Percentiles rank a stretch among this genome's conserved stretches.
Conservation (phyloP, 345 rosid genomes). For the Stellera chamaejasme region DNA sequence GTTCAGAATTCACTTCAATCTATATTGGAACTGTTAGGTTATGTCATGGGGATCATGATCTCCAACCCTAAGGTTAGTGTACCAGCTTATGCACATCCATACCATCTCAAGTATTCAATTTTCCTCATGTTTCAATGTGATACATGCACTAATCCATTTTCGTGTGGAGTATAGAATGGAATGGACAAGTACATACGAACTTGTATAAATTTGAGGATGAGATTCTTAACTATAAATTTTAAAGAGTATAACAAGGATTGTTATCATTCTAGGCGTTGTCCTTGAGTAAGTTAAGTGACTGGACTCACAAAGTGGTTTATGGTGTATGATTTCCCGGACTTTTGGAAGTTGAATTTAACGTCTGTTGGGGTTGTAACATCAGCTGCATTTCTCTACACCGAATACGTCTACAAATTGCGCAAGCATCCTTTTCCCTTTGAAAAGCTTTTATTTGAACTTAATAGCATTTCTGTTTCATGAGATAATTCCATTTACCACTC, state of each 20-base stretch:
- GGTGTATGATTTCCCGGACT: constrained; percentile 37
- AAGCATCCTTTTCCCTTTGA: constrained; percentile 62
- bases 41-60: constrained; percentile 66
- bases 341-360: constrained; percentile 69
- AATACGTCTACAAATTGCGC: constrained; percentile 45
- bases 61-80: constrained; percentile 58
- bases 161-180: no score
- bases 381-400: constrained; percentile 51
- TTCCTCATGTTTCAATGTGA: no score
- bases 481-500: no score
- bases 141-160: no score
- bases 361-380: constrained; percentile 38
- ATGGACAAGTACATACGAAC: no score
- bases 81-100: neutral
- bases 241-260: no score
- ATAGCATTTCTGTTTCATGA: no score
- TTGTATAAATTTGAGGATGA: no score
- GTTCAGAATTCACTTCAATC: constrained; percentile 93
- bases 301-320: neutral
- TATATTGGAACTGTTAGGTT: constrained; percentile 47
- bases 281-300: no score
- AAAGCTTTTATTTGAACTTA: constrained; percentile 18
- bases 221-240: no score
- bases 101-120: no score
- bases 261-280: no score